Evolutionary conservation across 169 alveolate species (phyloP).

Genomic region (Perkinsus marinus): DNA sequence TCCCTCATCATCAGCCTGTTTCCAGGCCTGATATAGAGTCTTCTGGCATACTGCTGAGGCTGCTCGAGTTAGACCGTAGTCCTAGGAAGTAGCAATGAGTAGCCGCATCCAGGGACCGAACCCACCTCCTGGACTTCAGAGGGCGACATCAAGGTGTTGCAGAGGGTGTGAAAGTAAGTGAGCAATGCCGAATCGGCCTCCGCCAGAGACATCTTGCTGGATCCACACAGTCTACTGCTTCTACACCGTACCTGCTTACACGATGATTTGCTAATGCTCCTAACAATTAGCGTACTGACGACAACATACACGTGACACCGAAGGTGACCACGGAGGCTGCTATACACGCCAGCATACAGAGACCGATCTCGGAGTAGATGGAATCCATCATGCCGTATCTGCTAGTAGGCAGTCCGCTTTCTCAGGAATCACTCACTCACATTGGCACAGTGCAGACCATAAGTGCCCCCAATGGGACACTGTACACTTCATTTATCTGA

Average conservation of each 20-base stretch:
- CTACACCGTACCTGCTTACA: background rate
- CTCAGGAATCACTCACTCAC: background rate
- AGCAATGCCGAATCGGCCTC: background rate
- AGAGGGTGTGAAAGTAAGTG: background rate
- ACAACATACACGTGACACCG: background rate
- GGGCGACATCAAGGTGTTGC: background rate
- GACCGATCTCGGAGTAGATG: background rate
- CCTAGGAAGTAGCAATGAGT: background rate
- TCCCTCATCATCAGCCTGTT: background rate
- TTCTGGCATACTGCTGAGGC: background rate
- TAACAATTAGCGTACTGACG: background rate
- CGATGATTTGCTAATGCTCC: background rate
- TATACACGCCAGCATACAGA: background rate
- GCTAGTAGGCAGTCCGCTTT: background rate
- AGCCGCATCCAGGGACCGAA: background rate
- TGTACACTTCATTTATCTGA: background rate
- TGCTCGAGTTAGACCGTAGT: background rate
- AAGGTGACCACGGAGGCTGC: background rate
- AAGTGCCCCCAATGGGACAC: background rate
- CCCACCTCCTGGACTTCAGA: background rate
- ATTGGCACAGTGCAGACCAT: background rate
- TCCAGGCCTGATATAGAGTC: background rate
- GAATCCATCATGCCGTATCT: background rate
- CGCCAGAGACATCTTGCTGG: background rate
- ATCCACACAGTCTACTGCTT: background rate